A percentile compares a stretch with the other conserved stretches of the same genome.
Conservation (phyloP, 768 basidiomycete genomes). For the Hericium alpestre region DNA sequence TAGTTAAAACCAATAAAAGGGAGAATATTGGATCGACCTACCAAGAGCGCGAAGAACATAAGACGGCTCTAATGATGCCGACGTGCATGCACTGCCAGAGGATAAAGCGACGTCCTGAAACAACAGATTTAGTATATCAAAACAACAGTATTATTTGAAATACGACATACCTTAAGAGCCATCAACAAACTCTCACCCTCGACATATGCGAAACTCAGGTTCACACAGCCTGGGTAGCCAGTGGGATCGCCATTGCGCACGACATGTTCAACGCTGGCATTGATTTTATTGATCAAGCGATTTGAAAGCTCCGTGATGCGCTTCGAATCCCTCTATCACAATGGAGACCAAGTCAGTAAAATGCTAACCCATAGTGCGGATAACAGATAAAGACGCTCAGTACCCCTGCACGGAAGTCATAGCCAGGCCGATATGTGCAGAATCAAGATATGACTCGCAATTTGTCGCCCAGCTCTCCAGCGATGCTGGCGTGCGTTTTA, state of each 20-base stretch:
- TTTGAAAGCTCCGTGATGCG: constrained; percentile 67
- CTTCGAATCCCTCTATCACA: constrained; percentile 60
- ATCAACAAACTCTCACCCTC: constrained; percentile 96
- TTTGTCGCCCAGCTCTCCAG: constrained; percentile 19
- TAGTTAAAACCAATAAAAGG: not conserved
- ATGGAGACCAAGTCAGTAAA: constrained; percentile 12
- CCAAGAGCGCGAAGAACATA: constrained; percentile 95
- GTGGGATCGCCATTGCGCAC: constrained; percentile 86
- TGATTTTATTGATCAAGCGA: constrained; percentile 73
- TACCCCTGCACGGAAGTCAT: constrained; percentile 87
- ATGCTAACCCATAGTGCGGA: constrained; percentile 17
- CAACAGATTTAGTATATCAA: not conserved
- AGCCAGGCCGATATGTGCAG: constrained; percentile 35
- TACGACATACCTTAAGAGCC: constrained; percentile 74
- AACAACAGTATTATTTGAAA: not conserved
- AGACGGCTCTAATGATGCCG: constrained; percentile 94
- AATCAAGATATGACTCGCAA: no score
- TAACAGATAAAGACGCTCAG: constrained; percentile 40
- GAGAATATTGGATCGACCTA: constrained; percentile 19
- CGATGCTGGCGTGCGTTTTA: constrained; percentile 16
- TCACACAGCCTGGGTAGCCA: constrained; percentile 94
- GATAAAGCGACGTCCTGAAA: constrained; percentile 91
- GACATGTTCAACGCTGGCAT: constrained; percentile 77
- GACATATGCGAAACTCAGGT: constrained; percentile 91
- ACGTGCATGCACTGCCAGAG: constrained; percentile 96